Conservation (phyloP, 495 filamentous ascomycete species). For the Aspergillus bertholletiae region DNA sequence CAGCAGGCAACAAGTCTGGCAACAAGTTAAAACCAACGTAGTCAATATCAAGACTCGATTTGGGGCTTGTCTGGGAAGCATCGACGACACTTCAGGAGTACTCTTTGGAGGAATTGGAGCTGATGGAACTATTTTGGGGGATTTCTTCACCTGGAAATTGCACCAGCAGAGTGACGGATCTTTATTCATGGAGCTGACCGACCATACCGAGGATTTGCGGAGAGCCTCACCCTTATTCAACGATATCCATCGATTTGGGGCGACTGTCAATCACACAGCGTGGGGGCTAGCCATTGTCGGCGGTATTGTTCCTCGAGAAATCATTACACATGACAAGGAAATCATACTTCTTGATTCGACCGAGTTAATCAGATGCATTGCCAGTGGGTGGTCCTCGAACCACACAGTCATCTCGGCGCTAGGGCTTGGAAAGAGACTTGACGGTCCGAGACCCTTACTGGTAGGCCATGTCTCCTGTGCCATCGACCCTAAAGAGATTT, state of each 20-base stretch:
- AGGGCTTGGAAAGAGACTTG: conserved; percentile 16
- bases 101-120: conserved; percentile 63
- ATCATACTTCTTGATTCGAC: conserved; percentile 32
- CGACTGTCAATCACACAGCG: conserved; percentile 30
- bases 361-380: conserved; percentile 9
- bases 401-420: conserved; percentile 18
- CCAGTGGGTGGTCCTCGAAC: conserved; percentile 10
- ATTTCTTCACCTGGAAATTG: conserved; percentile 57
- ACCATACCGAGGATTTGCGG: conserved; percentile 21
- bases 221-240: conserved; percentile 16
- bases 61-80: conserved; percentile 52
- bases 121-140: conserved; percentile 55
- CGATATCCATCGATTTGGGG: conserved; percentile 27
- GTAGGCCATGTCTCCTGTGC: conserved; percentile 58
- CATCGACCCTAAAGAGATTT: conserved; percentile 40
- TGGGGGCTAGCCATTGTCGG: conserved; percentile 39
- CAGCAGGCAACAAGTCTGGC: conserved; percentile 48
- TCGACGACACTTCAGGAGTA: conserved; percentile 45
- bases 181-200: conserved; percentile 21
- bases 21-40: conserved; percentile 35
- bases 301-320: conserved; percentile 33
- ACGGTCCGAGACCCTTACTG: conserved; percentile 54
- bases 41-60: conserved; percentile 51
- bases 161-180: conserved; percentile 19
- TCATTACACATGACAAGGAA: conserved; percentile 30